Evolutionary conservation across 2,329 filamentous ascomycete species (phyloP).

Genomic region (Epichloe glyceriae): DNA sequence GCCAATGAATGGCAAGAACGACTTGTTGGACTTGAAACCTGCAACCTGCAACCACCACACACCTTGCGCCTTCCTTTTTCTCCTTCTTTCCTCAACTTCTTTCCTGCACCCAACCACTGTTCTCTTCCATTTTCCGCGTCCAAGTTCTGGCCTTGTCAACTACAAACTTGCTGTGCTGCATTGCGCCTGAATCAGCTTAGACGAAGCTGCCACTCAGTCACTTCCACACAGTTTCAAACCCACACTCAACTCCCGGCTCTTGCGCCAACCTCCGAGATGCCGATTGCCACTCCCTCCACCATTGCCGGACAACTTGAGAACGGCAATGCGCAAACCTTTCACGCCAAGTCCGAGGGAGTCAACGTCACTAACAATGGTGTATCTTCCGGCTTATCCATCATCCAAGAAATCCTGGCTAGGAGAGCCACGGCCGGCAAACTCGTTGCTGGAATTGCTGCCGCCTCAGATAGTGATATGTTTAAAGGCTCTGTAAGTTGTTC

Average conservation of each 20-base stretch:
- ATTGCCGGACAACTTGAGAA: not conserved
- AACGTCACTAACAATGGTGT: conserved; percentile 7
- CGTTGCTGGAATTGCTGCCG: conserved; percentile 62
- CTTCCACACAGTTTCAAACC: not conserved
- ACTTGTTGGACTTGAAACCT: not conserved
- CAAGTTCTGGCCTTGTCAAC: too few relatives aligned
- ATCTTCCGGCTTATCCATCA: conserved; percentile 10
- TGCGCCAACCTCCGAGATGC: conserved; percentile 3
- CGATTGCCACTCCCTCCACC: conserved; percentile 2
- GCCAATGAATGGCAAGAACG: not conserved
- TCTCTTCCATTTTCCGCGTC: too few relatives aligned
- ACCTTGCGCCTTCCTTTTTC: not conserved
- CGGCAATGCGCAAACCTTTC: conserved; percentile 3
- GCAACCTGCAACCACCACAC: not conserved
- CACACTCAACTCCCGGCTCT: not conserved
- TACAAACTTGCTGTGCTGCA: too few relatives aligned
- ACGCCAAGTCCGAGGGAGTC: conserved; percentile 8
- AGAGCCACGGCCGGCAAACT: conserved; percentile 61
- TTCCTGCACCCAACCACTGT: not conserved
- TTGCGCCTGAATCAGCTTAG: too few relatives aligned
- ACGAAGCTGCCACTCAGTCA: not conserved
- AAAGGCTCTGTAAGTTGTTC: conserved; percentile 50
- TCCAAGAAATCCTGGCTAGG: conserved; percentile 19
- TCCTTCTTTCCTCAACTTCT: not conserved
- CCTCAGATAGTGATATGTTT: conserved; percentile 70